A percentile compares a stretch with the other conserved stretches of the same genome.
phyloP scores from a whole-genome alignment of 306 rosid genomes.

The Prunus fruticosa region DNA sequence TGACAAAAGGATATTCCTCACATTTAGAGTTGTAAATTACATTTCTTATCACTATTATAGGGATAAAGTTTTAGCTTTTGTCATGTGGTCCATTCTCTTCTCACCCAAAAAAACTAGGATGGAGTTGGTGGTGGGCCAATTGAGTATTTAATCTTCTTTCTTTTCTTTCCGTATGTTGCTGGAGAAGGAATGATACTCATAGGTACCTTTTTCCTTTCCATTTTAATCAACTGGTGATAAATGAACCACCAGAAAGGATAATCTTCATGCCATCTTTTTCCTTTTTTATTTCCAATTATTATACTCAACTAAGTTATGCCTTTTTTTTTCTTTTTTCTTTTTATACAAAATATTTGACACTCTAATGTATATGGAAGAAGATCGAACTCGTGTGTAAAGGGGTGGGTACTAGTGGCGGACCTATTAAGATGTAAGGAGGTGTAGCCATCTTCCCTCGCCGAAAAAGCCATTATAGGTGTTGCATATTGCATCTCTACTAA shows the following conservation, averaged over 20 bases:
- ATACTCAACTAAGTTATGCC: neutral
- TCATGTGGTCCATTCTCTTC: neutral
- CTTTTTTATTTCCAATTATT: neutral
- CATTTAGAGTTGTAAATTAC: neutral
- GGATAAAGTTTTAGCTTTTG: neutral
- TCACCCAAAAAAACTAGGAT: neutral
- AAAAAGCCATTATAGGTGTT: too few species aligned
- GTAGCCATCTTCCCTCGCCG: rapidly evolving
- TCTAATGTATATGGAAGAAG: too few species aligned
- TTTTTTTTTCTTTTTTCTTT: too few species aligned
- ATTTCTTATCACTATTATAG: neutral
- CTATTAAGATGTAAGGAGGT: too few species aligned
- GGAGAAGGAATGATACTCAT: neutral
- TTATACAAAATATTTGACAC: too few species aligned
- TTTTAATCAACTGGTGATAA: too few species aligned
- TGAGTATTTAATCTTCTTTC: neutral
- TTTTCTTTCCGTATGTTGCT: neutral
- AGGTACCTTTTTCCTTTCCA: neutral
- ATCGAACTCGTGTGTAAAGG: too few species aligned
- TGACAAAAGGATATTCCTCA: constrained; percentile 27
- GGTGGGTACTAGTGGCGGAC: too few species aligned
- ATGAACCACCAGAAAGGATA: neutral
- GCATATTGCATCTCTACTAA: too few species aligned
- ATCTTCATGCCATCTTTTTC: too few species aligned
- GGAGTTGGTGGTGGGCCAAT: neutral